Conservation (phyloP, 805 yeast species). For the Pichia nanzhaoensis region DNA sequence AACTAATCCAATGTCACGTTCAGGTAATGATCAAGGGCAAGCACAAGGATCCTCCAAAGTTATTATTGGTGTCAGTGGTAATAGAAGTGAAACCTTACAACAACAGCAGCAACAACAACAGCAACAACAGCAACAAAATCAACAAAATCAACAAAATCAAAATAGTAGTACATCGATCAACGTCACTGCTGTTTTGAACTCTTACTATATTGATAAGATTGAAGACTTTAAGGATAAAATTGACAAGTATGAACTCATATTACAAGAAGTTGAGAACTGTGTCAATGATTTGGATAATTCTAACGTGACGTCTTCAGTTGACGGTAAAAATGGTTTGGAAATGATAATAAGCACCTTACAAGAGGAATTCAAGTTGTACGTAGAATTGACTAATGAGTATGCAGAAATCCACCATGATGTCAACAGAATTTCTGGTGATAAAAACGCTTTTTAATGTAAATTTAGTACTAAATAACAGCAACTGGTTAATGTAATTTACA, state of each 20-base stretch:
- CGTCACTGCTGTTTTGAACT: conserved; percentile 45
- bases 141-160: conserved; percentile 14
- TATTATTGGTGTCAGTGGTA: conserved; percentile 30
- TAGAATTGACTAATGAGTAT: conserved; percentile 67
- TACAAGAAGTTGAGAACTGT: conserved; percentile 54
- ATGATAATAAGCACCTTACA: conserved; percentile 55
- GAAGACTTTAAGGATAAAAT: conserved; percentile 40
- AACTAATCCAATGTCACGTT: conserved; percentile 30
- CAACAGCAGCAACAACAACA: conserved; percentile 11
- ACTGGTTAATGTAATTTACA: too few species aligned
- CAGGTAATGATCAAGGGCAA: conserved; percentile 19
- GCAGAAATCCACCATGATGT: conserved; percentile 62
- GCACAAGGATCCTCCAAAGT: conserved; percentile 19
- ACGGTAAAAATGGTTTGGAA: conserved; percentile 36
- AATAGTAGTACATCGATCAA: conserved; percentile 32
- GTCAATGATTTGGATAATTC: conserved; percentile 53
- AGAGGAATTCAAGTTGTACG: conserved; percentile 62
- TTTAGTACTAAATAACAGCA: too few species aligned
- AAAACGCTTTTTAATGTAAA: conserved; percentile 13
- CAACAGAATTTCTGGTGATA: conserved; percentile 23
- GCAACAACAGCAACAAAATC: conserved; percentile 20
- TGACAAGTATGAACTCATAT: conserved; percentile 39
- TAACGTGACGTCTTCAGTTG: conserved; percentile 8
- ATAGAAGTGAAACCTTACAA: conserved; percentile 17
- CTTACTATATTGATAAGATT: conserved; percentile 43